Evolutionary conservation across 2,329 filamentous ascomycete genomes (phyloP).

Genomic region (Botrytis sinoallii): DNA sequence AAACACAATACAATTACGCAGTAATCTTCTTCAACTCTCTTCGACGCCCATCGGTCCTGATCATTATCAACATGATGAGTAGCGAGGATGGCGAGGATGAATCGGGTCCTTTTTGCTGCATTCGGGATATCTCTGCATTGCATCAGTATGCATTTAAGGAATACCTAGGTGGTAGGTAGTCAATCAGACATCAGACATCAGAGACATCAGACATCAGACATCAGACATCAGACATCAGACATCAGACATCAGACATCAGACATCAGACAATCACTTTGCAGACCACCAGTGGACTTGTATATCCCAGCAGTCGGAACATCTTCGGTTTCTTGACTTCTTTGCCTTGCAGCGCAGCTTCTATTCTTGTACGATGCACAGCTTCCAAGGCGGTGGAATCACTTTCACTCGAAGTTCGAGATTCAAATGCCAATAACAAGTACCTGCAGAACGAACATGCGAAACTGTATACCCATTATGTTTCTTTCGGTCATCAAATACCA

Average conservation of each 20-base stretch:
- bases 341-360: neutral
- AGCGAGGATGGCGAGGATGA: neutral
- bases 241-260: neutral
- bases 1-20: neutral
- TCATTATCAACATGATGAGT: neutral
- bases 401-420: neutral
- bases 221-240: neutral
- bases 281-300: neutral
- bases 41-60: neutral
- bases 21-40: neutral
- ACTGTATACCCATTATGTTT: neutral
- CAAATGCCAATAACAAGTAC: neutral
- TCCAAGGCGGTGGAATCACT: no score
- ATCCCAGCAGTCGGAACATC: neutral
- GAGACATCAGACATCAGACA: neutral
- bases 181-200: neutral
- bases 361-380: neutral
- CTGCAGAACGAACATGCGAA: neutral
- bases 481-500: no score
- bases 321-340: neutral
- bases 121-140: constrained; percentile 1
- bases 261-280: neutral
- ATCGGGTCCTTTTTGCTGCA: neutral
- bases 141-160: neutral
- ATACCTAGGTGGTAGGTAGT: neutral